Evolutionary conservation across 345 rosid species (phyloP), one percentile per base, ranked within the genome.

Genomic region (Hibiscus mutabilis): DNA sequence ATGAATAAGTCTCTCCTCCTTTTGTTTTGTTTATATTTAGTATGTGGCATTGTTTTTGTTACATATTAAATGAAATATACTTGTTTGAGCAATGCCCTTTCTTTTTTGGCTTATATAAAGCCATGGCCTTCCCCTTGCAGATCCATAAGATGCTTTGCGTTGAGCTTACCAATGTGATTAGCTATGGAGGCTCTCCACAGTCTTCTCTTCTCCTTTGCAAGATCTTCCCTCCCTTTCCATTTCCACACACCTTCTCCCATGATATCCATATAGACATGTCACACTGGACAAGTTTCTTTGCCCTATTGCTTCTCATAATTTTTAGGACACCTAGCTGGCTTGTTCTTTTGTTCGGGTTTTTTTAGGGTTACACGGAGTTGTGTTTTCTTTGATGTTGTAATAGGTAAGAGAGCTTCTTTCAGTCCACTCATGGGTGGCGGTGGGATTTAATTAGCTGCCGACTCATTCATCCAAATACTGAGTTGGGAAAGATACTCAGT

Each of bases 381-480:
- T 15, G 57, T 21, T 51, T 69, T 21, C 37, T 5, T 33, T 19
- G 51, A 70, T 51, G 19, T 15, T 21, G 29, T 27, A 33, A 6
- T 4, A 37, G 73, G 13, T 46, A 19, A 66, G 69, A 82, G 98
- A 89, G 98, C 97, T 94, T 89, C 82, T 95, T 87, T 87, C 86
- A 79, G 98, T 94, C 95, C 98, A 94, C 82, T 83, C 80, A 85
- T 73, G 82, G 96, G 86, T 70, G 75, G 84, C 67, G 75, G 65
- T 87, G 81, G 75, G 97, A 83, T 88, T 82, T 82, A 89, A 91
- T 90, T 94, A 83, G 90, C 93, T 94, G 88, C 97, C 87, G 97
- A 89, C 94, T 94, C 97, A 94, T 94, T 88, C 95, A 87, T 86
- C 87, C 98, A 94, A 84, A 84, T 94, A 84, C 86, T 82, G 90